Percentiles rank a stretch among this genome's conserved stretches.
Conservation (phyloP, 371 early-diverging fungal species). For the Saksenaea vasiformis region DNA sequence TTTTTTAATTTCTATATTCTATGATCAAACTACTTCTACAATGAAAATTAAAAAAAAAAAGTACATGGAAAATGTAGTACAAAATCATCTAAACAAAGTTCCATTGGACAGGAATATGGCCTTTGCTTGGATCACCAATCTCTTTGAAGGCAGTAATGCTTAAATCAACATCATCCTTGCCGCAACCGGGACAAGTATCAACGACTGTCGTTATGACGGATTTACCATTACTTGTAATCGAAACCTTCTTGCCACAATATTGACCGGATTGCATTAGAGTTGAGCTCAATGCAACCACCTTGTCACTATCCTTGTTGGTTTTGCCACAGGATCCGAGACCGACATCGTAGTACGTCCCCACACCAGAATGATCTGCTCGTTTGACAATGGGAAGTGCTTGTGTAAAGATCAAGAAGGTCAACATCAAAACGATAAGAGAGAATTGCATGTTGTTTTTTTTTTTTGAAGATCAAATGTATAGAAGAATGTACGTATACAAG, state of each 20-base stretch:
- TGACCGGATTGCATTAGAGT: constrained; percentile 21
- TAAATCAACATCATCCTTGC: constrained; percentile 39
- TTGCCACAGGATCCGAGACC: constrained; percentile 51
- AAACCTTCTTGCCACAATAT: constrained; percentile 50
- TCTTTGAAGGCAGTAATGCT: constrained; percentile 48
- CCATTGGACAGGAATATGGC: constrained; percentile 48
- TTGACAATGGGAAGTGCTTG: constrained; percentile 19
- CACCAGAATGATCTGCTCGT: constrained; percentile 27
- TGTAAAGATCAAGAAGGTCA: constrained; percentile 3
- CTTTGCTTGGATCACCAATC: constrained; percentile 30
- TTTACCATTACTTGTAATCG: constrained; percentile 27
- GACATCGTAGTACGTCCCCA: constrained; percentile 38
- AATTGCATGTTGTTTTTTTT: not conserved
- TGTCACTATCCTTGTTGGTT: constrained; percentile 19
- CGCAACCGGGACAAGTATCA: constrained; percentile 54
- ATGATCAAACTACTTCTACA: not conserved
- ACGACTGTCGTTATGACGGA: constrained; percentile 42
- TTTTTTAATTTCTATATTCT: no score
- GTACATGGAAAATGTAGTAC: no score
- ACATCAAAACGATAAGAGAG: constrained; percentile 4
- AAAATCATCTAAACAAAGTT: constrained; percentile 17
- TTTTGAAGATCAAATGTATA: no score
- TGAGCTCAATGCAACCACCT: constrained; percentile 42
- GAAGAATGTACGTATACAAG: no score
- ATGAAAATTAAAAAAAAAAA: no score